Evolutionary conservation across 192 early-diverging fungal genomes (phyloP).

Genomic region (Paraglomus occultum): DNA sequence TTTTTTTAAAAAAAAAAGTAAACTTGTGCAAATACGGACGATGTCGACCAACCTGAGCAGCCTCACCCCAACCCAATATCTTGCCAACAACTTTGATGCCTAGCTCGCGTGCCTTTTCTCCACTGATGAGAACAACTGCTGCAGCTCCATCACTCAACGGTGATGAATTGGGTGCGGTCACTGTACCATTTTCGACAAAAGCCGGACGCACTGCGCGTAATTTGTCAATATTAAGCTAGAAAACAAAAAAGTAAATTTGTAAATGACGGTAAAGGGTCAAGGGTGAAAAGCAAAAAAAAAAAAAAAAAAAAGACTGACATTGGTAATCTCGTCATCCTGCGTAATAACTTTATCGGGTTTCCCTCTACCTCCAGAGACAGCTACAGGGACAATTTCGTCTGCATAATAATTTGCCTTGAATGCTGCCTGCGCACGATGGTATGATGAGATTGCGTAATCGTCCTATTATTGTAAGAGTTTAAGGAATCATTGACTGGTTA

Average conservation of each 20-base stretch:
- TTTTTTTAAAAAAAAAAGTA: too few relatives aligned
- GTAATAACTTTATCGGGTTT: constrained; percentile 59
- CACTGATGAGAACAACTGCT: constrained; percentile 72
- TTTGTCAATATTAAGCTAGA: constrained; percentile 75
- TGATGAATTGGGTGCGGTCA: constrained; percentile 87
- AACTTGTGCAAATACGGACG: too few relatives aligned
- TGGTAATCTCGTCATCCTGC: constrained; percentile 64
- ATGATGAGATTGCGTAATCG: constrained; percentile 69
- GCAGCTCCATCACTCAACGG: constrained; percentile 79
- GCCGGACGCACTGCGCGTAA: constrained; percentile 84
- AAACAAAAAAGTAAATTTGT: neutral
- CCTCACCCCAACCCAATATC: constrained; percentile 70
- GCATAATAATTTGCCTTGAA: constrained; percentile 56
- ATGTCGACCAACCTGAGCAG: constrained; percentile 48
- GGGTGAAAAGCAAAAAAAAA: neutral
- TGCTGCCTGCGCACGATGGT: constrained; percentile 74
- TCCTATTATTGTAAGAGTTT: constrained; percentile 39
- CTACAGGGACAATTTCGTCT: constrained; percentile 70
- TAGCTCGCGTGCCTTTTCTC: constrained; percentile 53
- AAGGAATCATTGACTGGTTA: neutral
- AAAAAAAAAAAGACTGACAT: constrained; percentile 35
- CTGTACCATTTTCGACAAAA: constrained; percentile 84
- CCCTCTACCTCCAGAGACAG: constrained; percentile 65
- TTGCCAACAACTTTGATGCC: constrained; percentile 52
- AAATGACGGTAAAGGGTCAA: neutral